These are phyloP conservation scores for Pulveroboletus sp. DNA, from an alignment of 768 basidiomycete species.

Conservation along the genomic window DNA sequence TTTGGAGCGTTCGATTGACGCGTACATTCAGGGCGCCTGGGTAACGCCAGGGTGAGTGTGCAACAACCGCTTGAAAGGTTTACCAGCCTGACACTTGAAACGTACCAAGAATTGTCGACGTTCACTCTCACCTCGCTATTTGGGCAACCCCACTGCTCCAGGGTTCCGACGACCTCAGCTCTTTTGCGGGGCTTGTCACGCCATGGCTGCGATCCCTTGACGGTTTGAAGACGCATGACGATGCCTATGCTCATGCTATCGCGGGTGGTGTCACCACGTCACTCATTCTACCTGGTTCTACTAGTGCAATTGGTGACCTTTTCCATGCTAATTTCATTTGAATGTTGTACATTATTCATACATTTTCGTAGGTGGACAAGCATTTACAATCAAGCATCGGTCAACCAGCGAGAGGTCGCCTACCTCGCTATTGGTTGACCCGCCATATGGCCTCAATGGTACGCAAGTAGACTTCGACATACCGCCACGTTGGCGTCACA, in stretches of 20 bases:
- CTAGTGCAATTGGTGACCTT: slow-evolving; percentile 53
- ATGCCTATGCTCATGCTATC: slow-evolving; percentile 52
- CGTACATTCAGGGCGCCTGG: slow-evolving; percentile 52
- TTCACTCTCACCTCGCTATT: slow-evolving; percentile 59
- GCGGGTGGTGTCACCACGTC: slow-evolving; percentile 75
- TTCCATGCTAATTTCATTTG: neutral
- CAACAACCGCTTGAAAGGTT: neutral
- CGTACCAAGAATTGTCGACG: slow-evolving; percentile 46
- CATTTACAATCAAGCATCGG: slow-evolving; percentile 74
- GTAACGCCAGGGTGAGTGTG: slow-evolving; percentile 47
- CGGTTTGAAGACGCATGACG: slow-evolving; percentile 74
- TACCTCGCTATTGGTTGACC: slow-evolving; percentile 68
- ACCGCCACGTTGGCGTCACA: slow-evolving; percentile 62
- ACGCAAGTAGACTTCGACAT: slow-evolving; percentile 30
- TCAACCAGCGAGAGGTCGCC: slow-evolving; percentile 68
- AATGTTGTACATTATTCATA: neutral
- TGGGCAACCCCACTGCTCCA: slow-evolving; percentile 33
- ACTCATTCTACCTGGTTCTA: slow-evolving; percentile 72
- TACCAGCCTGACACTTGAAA: neutral
- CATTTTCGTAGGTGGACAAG: slow-evolving; percentile 58
- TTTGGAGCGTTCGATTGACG: neutral
- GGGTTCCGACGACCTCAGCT: slow-evolving; percentile 57
- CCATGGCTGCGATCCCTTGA: slow-evolving; percentile 73
- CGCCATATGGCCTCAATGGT: slow-evolving; percentile 55
- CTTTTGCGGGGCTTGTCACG: slow-evolving; percentile 37